Evolutionary conservation across 2,329 filamentous ascomycete species (phyloP).

Genomic region (Didymella exigua): DNA sequence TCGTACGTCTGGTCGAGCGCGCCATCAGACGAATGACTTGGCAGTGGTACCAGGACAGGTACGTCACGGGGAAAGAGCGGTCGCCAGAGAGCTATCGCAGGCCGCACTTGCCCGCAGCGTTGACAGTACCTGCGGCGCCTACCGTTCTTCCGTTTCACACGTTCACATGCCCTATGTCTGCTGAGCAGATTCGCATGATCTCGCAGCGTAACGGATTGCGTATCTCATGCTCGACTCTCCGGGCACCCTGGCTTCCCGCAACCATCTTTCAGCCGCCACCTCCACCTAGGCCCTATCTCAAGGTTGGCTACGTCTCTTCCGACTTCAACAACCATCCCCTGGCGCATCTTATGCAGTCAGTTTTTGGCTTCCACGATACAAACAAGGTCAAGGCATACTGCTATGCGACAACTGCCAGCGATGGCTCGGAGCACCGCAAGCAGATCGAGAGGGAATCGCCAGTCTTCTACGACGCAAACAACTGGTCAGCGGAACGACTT

Average conservation of each 20-base stretch:
- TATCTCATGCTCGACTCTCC: constrained; percentile 88
- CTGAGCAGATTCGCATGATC: constrained; percentile 89
- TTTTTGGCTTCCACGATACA: constrained; percentile 87
- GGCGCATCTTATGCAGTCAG: constrained; percentile 97
- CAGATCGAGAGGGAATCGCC: constrained; percentile 94
- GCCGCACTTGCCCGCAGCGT: constrained; percentile 71
- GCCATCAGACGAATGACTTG: constrained; percentile 77
- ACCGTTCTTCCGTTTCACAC: constrained; percentile 97
- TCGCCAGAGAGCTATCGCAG: constrained; percentile 68
- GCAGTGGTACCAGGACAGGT: constrained; percentile 85
- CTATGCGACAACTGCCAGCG: constrained; percentile 92
- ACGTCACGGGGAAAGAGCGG: constrained; percentile 65
- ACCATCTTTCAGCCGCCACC: constrained; percentile 83
- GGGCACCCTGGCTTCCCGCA: constrained; percentile 81
- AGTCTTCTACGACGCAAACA: constrained; percentile 85
- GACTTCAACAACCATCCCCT: constrained; percentile 99
- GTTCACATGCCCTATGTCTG: constrained; percentile 91
- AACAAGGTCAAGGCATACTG: constrained; percentile 81
- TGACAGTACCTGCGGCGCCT: constrained; percentile 84
- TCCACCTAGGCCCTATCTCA: constrained; percentile 82
- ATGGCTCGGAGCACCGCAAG: constrained; percentile 83
- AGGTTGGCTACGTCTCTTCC: constrained; percentile 93
- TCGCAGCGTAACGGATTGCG: constrained; percentile 92
- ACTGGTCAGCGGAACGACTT: constrained; percentile 82
- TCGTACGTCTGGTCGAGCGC: constrained; percentile 84